Evolutionary conservation across 192 early-diverging fungal genomes (phyloP).

Genomic region (Coemansia sp.): DNA sequence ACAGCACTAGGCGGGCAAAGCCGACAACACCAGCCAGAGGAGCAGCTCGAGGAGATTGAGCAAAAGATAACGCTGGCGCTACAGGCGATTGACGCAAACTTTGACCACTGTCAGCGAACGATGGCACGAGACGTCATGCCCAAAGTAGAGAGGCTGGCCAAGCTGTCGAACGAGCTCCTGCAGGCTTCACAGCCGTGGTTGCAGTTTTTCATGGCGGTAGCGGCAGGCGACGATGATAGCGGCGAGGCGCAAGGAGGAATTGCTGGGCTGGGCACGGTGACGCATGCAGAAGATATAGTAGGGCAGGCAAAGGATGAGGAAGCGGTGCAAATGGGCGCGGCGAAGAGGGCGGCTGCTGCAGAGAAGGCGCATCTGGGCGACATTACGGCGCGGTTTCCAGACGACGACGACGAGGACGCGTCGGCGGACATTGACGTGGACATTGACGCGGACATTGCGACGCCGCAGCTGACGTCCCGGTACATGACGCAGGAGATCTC

Average conservation of each 20-base stretch:
- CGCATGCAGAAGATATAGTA: background rate
- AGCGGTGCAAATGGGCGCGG: conserved; percentile 9
- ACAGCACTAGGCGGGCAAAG: background rate
- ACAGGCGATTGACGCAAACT: conserved; percentile 50
- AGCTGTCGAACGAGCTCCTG: conserved; percentile 37
- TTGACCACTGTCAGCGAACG: conserved; percentile 48
- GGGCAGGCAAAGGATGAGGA: conserved; percentile 12
- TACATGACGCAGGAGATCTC: conserved; percentile 45
- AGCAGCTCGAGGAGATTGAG: conserved; percentile 47
- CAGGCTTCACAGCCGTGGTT: conserved; percentile 50
- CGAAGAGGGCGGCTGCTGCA: conserved; percentile 24
- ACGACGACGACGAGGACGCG: conserved; percentile 16
- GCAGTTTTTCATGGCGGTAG: conserved; percentile 51
- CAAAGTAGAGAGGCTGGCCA: conserved; percentile 38
- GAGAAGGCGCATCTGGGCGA: conserved; percentile 30
- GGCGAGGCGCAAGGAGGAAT: background rate
- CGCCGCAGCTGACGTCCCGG: conserved; percentile 48
- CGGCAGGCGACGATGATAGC: conserved; percentile 26
- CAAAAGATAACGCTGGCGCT: conserved; percentile 48
- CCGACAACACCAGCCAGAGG: conserved; percentile 11
- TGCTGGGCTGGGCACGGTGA: background rate
- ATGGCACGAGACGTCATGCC: conserved; percentile 49
- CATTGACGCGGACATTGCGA: conserved; percentile 42
- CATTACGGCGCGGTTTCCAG: conserved; percentile 46
- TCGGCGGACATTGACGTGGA: conserved; percentile 19